Evolutionary conservation across 352 stramenopile species (phyloP), one percentile per base, ranked within the genome.

Genomic region (Phytophthora ramorum): DNA sequence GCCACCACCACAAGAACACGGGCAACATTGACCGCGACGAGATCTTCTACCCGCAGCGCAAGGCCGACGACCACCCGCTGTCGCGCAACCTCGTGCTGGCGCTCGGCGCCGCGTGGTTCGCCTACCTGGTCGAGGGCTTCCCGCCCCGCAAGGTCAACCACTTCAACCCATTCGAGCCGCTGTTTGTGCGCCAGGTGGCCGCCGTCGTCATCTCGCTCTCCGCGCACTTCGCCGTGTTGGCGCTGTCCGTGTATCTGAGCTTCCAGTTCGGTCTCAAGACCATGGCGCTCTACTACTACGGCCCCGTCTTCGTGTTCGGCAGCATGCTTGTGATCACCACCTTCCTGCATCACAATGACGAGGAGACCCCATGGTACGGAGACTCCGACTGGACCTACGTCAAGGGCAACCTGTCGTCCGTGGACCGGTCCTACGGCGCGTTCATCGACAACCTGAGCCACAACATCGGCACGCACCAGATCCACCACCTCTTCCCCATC

Each of bases 1-100:
- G 86, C 40, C 84, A 91, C 61, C 86, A 95, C 73, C 86, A 95
- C 82, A 92, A 92, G 75, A 95, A 95, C 77, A 95, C 84, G 62
- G 86, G 86, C 65, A 93, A 92, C 74, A 87, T 93, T 49, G 86
- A 95, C 71, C 82, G 87, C 16, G 86, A 95, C 55, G 86, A 93
- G 63, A 83, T 93, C 62, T 95, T 93, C 58, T 91, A 91, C 71
- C 86, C 86, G 44, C 84, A 93, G 49, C 84, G 84, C 63, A 80
- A 81, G 52, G 58, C 70, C 14, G 79, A 83, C 37, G 68, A 82
- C 45, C 79, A 90, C 66, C 60, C 73, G 19, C 35, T 85, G 24
- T 86, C 81, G 2, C 77, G 79, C 32, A 78, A 81, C 57, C 74
- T 91, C 37, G 50, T 79, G 9, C 49, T 81, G 30, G 57, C 67